phyloP scores from a whole-genome alignment of 768 basidiomycete genomes.

The Rhizopogon rudus region DNA sequence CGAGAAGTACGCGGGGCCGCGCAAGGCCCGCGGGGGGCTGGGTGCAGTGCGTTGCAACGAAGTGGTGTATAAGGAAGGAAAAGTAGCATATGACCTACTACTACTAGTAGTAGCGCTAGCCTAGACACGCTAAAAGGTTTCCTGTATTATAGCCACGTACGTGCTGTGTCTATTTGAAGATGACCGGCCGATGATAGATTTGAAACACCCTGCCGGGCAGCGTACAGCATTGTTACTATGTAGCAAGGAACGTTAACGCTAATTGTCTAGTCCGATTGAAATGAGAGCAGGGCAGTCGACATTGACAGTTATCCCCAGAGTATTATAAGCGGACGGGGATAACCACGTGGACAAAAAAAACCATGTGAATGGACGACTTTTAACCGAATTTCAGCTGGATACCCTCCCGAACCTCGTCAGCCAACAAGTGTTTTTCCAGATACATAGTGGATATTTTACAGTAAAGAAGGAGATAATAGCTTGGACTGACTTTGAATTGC shows the following conservation, averaged over 20 bases:
- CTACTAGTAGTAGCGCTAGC: too few relatives aligned
- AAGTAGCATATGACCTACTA: background rate
- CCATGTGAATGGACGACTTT: background rate
- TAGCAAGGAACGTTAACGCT: background rate
- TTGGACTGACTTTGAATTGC: background rate
- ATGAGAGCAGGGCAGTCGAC: too few relatives aligned
- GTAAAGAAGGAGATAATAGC: background rate
- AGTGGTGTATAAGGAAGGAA: background rate
- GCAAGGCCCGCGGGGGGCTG: too few relatives aligned
- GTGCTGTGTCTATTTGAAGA: background rate
- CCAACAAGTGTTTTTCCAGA: too few relatives aligned
- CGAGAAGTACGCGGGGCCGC: background rate
- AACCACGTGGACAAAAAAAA: constrained; percentile 3
- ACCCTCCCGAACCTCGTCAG: background rate
- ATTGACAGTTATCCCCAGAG: too few relatives aligned
- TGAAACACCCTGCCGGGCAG: too few relatives aligned
- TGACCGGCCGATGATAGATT: too few relatives aligned
- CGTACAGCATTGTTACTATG: too few relatives aligned
- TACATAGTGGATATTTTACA: too few relatives aligned
- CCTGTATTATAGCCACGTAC: background rate
- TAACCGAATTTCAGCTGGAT: background rate
- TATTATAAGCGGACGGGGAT: background rate
- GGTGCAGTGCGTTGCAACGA: background rate
- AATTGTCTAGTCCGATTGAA: too few relatives aligned
- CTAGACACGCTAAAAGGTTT: background rate